A percentile compares a stretch with the other conserved stretches of the same genome.
Conservation (phyloP, 2,329 filamentous ascomycete species). For the Cercospora sesami region DNA sequence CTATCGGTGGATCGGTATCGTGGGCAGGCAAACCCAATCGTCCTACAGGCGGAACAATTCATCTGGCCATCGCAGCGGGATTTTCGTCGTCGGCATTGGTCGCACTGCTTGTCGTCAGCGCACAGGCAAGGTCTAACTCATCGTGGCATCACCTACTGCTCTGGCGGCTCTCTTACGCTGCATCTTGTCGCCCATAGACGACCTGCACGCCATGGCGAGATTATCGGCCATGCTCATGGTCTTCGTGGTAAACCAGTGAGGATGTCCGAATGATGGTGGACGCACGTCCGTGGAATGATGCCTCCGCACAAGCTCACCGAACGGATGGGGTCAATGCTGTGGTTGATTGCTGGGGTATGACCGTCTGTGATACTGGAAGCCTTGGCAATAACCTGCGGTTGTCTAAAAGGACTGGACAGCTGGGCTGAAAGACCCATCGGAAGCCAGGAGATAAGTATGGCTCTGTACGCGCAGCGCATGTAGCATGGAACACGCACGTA, state of each 20-base stretch:
- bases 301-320: not conserved
- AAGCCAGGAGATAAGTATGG: not conserved
- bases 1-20: not conserved
- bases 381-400: not conserved
- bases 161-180: conserved; percentile 23
- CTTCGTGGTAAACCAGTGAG: not conserved
- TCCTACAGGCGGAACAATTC: conserved; percentile 23
- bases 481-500: not conserved
- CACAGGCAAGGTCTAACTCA: too few species aligned
- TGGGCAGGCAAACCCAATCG: conserved; percentile 20
- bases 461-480: not conserved
- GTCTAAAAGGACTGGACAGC: not conserved
- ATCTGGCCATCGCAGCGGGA: conserved; percentile 24
- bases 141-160: conserved; percentile 18
- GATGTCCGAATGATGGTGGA: not conserved
- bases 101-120: conserved; percentile 14
- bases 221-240: not conserved
- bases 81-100: conserved; percentile 27
- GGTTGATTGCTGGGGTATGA: not conserved
- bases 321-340: not conserved
- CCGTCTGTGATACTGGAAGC: not conserved
- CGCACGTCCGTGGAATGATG: not conserved
- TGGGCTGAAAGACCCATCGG: not conserved
- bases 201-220: not conserved
- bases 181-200: conserved; percentile 9